These are phyloP conservation scores for Amanita fuliginea DNA, from an alignment of 768 basidiomycete species.

Conservation along the genomic window DNA sequence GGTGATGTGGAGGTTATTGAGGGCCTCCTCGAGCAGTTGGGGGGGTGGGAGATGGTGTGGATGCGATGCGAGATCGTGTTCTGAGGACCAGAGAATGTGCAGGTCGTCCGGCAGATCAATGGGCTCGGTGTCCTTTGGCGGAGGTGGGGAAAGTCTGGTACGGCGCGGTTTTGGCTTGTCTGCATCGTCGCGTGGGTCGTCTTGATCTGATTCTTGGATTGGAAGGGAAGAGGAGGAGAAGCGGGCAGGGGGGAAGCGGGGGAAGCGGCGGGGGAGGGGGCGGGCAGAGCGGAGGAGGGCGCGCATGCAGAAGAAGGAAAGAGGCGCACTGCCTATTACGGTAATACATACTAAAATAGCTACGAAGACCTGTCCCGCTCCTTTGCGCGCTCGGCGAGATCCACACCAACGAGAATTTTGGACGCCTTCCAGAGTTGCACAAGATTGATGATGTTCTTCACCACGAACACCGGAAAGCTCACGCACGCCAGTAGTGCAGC, in stretches of 20 bases:
- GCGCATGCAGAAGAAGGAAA: constrained; percentile 20
- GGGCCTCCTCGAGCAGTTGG: constrained; percentile 64
- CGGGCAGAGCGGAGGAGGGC: constrained; percentile 20
- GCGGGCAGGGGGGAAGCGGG: constrained; percentile 6
- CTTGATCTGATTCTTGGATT: constrained; percentile 9
- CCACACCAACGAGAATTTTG: constrained; percentile 88
- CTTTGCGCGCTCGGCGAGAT: constrained; percentile 74
- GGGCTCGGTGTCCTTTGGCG: constrained; percentile 27
- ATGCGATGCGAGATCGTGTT: constrained; percentile 24
- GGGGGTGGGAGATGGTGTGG: constrained; percentile 47
- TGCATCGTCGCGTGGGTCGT: constrained; percentile 23
- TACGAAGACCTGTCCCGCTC: constrained; percentile 23
- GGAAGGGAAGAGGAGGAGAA: constrained; percentile 9
- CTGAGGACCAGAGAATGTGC: constrained; percentile 58
- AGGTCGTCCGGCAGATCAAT: constrained; percentile 43
- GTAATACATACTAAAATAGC: neutral
- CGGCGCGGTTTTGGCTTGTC: constrained; percentile 35
- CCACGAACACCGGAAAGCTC: constrained; percentile 55
- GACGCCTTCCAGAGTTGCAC: constrained; percentile 99
- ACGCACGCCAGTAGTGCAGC: constrained; percentile 58
- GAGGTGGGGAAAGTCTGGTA: constrained; percentile 18
- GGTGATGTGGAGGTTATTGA: constrained; percentile 66
- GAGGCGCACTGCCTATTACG: neutral
- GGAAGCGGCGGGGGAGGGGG: constrained; percentile 5
- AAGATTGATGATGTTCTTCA: constrained; percentile 88